Percentiles rank a stretch among this genome's conserved stretches.
Conservation (phyloP, 2,329 filamentous ascomycete genomes). For the Ophiostoma australiae region DNA sequence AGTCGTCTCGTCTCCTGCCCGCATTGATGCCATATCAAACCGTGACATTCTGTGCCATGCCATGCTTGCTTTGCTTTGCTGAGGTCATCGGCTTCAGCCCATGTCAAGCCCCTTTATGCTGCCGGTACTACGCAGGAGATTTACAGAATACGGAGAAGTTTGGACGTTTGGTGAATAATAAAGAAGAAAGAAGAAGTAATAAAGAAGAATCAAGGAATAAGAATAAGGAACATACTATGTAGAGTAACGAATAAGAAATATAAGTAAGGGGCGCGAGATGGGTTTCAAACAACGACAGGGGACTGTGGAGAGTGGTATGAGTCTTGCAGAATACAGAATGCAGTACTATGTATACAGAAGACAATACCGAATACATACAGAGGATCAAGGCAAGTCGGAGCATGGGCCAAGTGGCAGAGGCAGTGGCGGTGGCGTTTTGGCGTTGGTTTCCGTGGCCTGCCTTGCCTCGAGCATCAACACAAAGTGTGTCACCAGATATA, state of each 20-base stretch:
- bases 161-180: background rate
- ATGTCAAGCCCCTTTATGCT: slow-evolving; percentile 13
- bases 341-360: no score
- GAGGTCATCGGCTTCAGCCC: background rate
- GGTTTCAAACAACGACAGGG: slow-evolving; percentile 3
- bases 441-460: background rate
- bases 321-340: no score
- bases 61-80: background rate
- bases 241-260: background rate
- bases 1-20: background rate
- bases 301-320: background rate
- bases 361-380: no score
- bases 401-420: background rate
- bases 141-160: background rate
- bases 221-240: no score
- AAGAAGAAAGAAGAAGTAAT: background rate
- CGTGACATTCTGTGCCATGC: background rate
- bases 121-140: slow-evolving; percentile 1
- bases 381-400: no score
- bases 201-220: no score
- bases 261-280: slow-evolving; percentile 3
- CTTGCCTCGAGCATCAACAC: background rate
- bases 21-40: background rate
- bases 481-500: background rate
- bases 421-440: background rate